Evolutionary conservation across 306 rosid genomes (phyloP).

Genomic region (Quercus bicolor): DNA sequence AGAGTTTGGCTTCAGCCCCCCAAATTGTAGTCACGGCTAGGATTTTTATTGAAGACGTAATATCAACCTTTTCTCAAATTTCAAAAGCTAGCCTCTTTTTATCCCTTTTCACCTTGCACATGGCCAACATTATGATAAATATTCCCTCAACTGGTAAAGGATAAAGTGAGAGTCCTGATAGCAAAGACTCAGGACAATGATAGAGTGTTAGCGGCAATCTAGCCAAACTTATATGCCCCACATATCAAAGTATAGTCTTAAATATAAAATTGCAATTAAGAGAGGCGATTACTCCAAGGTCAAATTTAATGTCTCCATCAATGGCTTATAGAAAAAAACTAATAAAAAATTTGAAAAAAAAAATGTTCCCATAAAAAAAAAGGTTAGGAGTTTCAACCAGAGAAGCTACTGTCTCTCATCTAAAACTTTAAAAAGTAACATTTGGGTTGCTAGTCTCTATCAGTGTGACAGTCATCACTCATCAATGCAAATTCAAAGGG

Average conservation of each 20-base stretch:
- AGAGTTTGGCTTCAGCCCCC: no score
- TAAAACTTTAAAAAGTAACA: constrained; percentile 1
- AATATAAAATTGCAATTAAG: neutral
- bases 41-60: neutral
- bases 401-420: constrained; percentile 14
- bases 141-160: neutral
- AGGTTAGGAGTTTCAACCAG: neutral
- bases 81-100: neutral
- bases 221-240: neutral
- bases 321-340: constrained; percentile 9
- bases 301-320: constrained; percentile 52
- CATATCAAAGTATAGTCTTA: neutral
- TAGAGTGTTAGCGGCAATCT: neutral
- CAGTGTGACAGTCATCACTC: constrained; percentile 4
- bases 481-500: constrained; percentile 6
- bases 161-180: neutral
- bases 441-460: constrained; percentile 16
- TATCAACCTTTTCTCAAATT: neutral
- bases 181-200: neutral
- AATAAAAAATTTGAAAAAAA: constrained; percentile 13
- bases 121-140: constrained; percentile 3
- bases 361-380: neutral
- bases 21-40: neutral
- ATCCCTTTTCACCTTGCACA: neutral
- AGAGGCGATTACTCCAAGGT: constrained; percentile 39